Evolutionary conservation across 192 early-diverging fungal species (phyloP).

Genomic region (Linnemannia zychae): DNA sequence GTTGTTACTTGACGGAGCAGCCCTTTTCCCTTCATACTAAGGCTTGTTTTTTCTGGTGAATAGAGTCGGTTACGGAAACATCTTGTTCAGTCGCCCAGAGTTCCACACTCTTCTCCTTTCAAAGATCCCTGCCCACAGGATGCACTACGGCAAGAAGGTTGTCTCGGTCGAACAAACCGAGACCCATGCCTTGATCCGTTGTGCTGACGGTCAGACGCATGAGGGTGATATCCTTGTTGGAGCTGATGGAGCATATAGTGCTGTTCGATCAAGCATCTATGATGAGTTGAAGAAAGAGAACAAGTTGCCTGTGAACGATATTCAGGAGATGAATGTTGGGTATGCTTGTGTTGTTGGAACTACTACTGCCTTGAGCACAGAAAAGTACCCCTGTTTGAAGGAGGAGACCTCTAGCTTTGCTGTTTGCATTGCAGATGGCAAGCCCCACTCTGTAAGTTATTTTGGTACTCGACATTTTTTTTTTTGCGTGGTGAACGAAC

Average conservation of each 20-base stretch:
- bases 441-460: conserved; percentile 19
- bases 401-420: conserved; percentile 9
- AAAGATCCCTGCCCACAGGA: background rate
- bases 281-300: background rate
- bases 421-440: conserved; percentile 10
- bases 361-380: conserved; percentile 10
- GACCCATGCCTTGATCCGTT: conserved; percentile 21
- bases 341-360: conserved; percentile 31
- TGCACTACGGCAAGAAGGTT: conserved; percentile 34
- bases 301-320: conserved; percentile 20
- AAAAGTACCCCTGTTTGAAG: conserved; percentile 20
- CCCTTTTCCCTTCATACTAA: too few relatives aligned
- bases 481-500: background rate
- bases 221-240: conserved; percentile 47
- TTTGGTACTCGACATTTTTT: background rate
- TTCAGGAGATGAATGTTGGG: background rate
- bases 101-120: conserved; percentile 20
- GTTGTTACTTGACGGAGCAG: too few relatives aligned
- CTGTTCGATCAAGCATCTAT: conserved; percentile 37
- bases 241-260: conserved; percentile 55
- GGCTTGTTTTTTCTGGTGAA: background rate
- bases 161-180: conserved; percentile 21
- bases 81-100: conserved; percentile 12
- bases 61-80: background rate
- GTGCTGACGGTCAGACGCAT: conserved; percentile 32